phyloP scores from a whole-genome alignment of 805 yeast species.

The Brettanomyces sp. region DNA sequence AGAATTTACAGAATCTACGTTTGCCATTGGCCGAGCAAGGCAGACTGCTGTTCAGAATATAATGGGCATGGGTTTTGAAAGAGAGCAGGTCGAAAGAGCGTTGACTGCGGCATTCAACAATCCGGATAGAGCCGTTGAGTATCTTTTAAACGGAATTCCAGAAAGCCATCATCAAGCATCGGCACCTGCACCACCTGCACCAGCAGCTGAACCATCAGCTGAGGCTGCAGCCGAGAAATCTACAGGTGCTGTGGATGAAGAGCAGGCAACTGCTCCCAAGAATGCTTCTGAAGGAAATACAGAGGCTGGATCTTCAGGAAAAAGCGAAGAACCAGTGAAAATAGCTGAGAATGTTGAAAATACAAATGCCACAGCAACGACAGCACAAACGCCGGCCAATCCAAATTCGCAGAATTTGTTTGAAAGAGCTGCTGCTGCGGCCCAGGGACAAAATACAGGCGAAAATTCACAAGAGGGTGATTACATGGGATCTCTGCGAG shows the following conservation, averaged over 20 bases:
- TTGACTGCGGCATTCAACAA: slow-evolving; percentile 92
- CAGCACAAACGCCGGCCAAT: slow-evolving; percentile 5
- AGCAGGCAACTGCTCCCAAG: not conserved
- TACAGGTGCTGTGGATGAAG: not conserved
- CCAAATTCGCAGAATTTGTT: slow-evolving; percentile 35
- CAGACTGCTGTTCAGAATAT: slow-evolving; percentile 73
- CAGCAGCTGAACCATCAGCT: not conserved
- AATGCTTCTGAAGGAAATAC: not conserved
- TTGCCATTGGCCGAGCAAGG: slow-evolving; percentile 71
- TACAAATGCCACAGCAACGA: slow-evolving; percentile 12
- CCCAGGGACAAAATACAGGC: slow-evolving; percentile 22
- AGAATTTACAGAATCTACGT: slow-evolving; percentile 38
- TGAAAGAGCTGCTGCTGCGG: slow-evolving; percentile 38
- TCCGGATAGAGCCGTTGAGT: slow-evolving; percentile 97
- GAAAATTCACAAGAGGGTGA: slow-evolving; percentile 19
- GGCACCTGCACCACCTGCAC: slow-evolving; percentile 7
- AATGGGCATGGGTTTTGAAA: slow-evolving; percentile 93
- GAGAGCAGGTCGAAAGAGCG: slow-evolving; percentile 82
- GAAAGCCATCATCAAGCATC: slow-evolving; percentile 27
- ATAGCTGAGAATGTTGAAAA: slow-evolving; percentile 23
- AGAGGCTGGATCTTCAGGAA: slow-evolving; percentile 6
- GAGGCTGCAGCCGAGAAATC: not conserved
- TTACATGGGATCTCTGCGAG: slow-evolving; percentile 53
- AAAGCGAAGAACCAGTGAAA: slow-evolving; percentile 15
- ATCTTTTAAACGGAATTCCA: slow-evolving; percentile 83